These are phyloP conservation scores for Populus deltoides DNA, from an alignment of 345 rosid species.

Conservation along the genomic window DNA sequence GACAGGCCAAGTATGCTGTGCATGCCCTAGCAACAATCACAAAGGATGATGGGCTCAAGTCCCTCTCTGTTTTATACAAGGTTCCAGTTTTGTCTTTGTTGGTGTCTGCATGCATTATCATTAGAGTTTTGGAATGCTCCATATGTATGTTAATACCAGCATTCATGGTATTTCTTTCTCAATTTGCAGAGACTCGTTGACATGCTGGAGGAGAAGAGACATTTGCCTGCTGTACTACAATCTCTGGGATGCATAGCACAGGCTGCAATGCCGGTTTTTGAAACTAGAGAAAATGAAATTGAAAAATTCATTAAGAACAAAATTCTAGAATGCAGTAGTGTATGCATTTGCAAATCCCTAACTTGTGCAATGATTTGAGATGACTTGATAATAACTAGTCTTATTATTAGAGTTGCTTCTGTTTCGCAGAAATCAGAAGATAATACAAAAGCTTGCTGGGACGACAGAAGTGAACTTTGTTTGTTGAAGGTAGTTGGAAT, in stretches of 20 bases:
- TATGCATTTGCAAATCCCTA: constrained; percentile 38
- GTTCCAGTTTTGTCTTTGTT: constrained; percentile 26
- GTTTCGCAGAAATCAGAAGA: constrained; percentile 63
- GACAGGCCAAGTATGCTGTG: constrained; percentile 96
- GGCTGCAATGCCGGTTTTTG: constrained; percentile 95
- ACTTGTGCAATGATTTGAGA: constrained; percentile 13
- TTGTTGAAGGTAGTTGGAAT: constrained; percentile 66
- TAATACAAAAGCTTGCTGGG: constrained; percentile 54
- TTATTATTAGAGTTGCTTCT: constrained; percentile 18
- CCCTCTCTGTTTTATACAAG: constrained; percentile 96
- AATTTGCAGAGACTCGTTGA: constrained; percentile 83
- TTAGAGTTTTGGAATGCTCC: neutral
- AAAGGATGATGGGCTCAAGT: constrained; percentile 92
- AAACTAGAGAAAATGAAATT: constrained; percentile 88
- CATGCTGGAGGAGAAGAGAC: constrained; percentile 84
- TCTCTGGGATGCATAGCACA: constrained; percentile 96
- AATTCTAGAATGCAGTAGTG: constrained; percentile 58
- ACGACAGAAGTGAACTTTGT: constrained; percentile 75
- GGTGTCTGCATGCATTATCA: neutral
- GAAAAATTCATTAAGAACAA: constrained; percentile 71
- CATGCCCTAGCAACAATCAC: constrained; percentile 97
- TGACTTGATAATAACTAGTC: constrained; percentile 13
- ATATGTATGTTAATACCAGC: neutral
- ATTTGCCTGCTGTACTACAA: constrained; percentile 89
- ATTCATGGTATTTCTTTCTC: constrained; percentile 20